A percentile compares a stretch with the other conserved stretches of the same genome.
These are phyloP conservation scores for Solanum sparsipilum DNA, from an alignment of 257 asterid species.

Conservation along the genomic window DNA sequence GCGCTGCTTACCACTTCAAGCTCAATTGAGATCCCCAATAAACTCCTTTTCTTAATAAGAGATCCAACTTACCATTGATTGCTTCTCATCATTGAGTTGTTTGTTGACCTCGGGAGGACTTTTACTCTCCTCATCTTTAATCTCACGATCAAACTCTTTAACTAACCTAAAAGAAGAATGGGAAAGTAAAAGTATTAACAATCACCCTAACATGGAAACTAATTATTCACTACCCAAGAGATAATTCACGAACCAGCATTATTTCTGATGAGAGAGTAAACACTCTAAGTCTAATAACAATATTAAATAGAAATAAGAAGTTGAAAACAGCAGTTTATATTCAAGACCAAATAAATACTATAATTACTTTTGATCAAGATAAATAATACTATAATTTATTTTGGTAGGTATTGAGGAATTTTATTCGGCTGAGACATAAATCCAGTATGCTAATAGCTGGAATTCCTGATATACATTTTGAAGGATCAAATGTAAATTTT, in stretches of 20 bases:
- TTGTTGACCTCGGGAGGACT: constrained; percentile 67
- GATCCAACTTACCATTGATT: constrained; percentile 55
- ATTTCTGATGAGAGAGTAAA: neutral
- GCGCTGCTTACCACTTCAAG: neutral
- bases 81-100: constrained; percentile 93
- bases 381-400: neutral
- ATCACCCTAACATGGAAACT: neutral
- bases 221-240: neutral
- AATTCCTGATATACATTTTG: neutral
- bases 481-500: neutral
- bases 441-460: neutral
- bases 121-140: constrained; percentile 84
- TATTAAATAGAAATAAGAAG: neutral
- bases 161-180: constrained; percentile 43
- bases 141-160: constrained; percentile 94
- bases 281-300: neutral
- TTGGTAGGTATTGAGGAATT: neutral
- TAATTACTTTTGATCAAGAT: neutral
- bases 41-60: neutral
- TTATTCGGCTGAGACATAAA: neutral
- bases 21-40: neutral
- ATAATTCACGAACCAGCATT: neutral
- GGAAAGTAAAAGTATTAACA: neutral
- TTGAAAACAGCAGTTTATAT: neutral
- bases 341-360: neutral